These are phyloP conservation scores for Pleurotus ostreatus DNA, from an alignment of 768 basidiomycete genomes.

Conservation along the genomic window DNA sequence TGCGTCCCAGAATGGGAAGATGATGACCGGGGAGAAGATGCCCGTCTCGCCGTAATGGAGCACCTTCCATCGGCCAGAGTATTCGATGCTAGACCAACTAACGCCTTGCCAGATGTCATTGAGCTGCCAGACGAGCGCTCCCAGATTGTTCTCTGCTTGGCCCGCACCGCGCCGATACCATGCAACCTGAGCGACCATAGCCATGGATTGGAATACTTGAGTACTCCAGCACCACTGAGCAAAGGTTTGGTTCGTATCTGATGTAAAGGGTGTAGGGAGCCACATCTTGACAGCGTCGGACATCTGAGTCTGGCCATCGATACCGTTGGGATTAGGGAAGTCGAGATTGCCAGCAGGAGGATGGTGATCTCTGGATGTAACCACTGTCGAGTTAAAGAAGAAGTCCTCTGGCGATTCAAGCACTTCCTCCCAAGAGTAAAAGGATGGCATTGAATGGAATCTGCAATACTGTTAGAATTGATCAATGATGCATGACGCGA, in stretches of 20 bases:
- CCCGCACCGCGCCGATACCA: slow-evolving; percentile 61
- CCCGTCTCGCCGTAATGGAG: slow-evolving; percentile 46
- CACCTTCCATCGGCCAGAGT: slow-evolving; percentile 59
- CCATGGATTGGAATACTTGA: slow-evolving; percentile 56
- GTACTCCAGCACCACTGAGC: slow-evolving; percentile 64
- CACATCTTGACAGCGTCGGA: slow-evolving; percentile 46
- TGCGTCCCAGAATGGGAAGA: slow-evolving; percentile 56
- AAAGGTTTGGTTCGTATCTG: slow-evolving; percentile 52
- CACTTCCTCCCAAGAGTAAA: slow-evolving; percentile 59
- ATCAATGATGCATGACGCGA: neutral
- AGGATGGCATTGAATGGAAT: slow-evolving; percentile 62
- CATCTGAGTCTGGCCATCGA: slow-evolving; percentile 51
- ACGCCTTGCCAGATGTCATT: slow-evolving; percentile 61
- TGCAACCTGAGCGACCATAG: slow-evolving; percentile 54
- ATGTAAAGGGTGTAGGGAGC: slow-evolving; percentile 47
- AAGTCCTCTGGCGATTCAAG: slow-evolving; percentile 47
- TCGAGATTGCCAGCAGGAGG: slow-evolving; percentile 46
- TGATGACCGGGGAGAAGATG: slow-evolving; percentile 41
- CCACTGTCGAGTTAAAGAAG: slow-evolving; percentile 54
- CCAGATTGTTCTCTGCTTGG: slow-evolving; percentile 53
- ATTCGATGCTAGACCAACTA: slow-evolving; percentile 53
- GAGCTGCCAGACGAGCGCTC: slow-evolving; percentile 55
- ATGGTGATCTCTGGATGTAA: slow-evolving; percentile 53
- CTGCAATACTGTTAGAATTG: slow-evolving; percentile 19
- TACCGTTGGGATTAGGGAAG: slow-evolving; percentile 55